Evolutionary conservation across 2,329 filamentous ascomycete genomes (phyloP).

Genomic region (Colletotrichum sp.): DNA sequence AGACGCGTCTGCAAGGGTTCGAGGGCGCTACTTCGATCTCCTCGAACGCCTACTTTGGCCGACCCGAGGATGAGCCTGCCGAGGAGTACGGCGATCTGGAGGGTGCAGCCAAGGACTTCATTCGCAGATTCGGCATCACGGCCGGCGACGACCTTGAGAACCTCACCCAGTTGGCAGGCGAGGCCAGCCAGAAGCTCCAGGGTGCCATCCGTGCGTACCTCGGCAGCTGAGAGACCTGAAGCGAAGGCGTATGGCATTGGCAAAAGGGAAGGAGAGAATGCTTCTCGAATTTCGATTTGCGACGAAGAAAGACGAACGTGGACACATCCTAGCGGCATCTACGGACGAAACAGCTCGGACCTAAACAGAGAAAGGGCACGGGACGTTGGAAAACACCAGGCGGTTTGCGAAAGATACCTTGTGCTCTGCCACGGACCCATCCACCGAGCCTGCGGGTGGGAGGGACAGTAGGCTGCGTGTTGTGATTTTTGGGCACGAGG

Average conservation of each 20-base stretch:
- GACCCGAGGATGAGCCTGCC: constrained; percentile 78
- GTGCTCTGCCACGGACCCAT: neutral
- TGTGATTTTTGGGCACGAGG: neutral
- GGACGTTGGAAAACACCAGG: neutral
- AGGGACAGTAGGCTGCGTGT: neutral
- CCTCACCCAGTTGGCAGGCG: constrained; percentile 79
- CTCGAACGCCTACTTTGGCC: constrained; percentile 96
- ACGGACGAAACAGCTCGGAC: neutral
- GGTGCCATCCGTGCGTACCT: constrained; percentile 72
- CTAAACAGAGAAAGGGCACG: neutral
- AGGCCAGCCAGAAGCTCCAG: constrained; percentile 85
- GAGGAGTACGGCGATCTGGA: constrained; percentile 93
- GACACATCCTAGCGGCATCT: neutral
- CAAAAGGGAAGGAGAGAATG: neutral
- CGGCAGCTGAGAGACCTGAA: constrained; percentile 51
- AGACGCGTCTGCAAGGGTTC: constrained; percentile 86
- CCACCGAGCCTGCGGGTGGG: neutral
- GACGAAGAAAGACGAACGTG: neutral
- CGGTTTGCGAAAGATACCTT: neutral
- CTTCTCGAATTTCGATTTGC: neutral
- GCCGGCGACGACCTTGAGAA: constrained; percentile 97
- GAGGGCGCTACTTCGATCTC: constrained; percentile 93
- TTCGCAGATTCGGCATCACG: constrained; percentile 93
- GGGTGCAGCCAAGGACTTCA: constrained; percentile 92
- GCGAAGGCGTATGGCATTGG: neutral